phyloP scores from a whole-genome alignment of 805 yeast species.

The Yarrowia keelungensis region DNA sequence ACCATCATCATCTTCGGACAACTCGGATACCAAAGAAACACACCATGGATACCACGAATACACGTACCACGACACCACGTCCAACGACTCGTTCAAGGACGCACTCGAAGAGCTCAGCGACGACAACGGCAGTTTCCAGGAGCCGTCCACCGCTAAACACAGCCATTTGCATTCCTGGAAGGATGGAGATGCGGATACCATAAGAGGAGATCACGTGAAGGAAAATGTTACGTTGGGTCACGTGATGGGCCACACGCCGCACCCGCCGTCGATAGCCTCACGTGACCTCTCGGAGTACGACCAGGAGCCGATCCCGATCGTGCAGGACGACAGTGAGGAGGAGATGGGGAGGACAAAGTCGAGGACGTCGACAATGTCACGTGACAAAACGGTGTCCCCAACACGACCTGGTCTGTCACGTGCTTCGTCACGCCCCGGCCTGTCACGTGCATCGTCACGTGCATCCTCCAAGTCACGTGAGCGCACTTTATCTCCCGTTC shows the following conservation, averaged over 20 bases:
- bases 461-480: too few species aligned
- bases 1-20: not conserved
- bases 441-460: not conserved
- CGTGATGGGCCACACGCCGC: conserved; percentile 5
- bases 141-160: not conserved
- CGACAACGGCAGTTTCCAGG: not conserved
- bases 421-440: not conserved
- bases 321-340: not conserved
- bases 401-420: not conserved
- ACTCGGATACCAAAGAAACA: conserved; percentile 19
- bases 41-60: conserved; percentile 8
- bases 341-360: not conserved
- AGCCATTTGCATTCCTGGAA: conserved; percentile 18
- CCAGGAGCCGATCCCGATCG: not conserved
- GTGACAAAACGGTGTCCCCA: conserved; percentile 8
- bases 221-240: not conserved
- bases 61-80: conserved; percentile 27
- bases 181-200: conserved; percentile 3
- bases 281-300: not conserved
- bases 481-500: not conserved
- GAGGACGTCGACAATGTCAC: not conserved
- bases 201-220: not conserved
- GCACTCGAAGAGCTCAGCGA: conserved; percentile 6
- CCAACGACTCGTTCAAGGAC: conserved; percentile 32
- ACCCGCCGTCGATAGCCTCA: conserved; percentile 1